Evolutionary conservation across 1,284 basidiomycete species (phyloP).

Genomic region (Ganoderma lucidum): DNA sequence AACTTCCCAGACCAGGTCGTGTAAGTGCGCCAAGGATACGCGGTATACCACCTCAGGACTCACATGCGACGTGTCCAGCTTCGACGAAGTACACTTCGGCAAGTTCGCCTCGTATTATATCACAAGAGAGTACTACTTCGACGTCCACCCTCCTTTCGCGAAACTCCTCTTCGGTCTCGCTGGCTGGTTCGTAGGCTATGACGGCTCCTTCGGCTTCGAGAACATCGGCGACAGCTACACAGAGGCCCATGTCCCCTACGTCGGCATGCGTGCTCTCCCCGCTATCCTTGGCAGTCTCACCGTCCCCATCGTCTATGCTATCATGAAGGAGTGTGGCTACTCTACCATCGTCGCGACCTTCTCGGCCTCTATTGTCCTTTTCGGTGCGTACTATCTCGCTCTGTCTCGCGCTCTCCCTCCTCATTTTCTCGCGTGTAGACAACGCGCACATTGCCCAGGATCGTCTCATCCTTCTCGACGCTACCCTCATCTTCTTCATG

Average conservation of each 20-base stretch:
- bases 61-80: conserved; percentile 55
- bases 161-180: conserved; percentile 93
- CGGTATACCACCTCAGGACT: conserved; percentile 17
- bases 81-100: conserved; percentile 98
- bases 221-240: conserved; percentile 96
- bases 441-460: conserved; percentile 97
- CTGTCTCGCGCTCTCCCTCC: conserved; percentile 3
- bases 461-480: conserved; percentile 95
- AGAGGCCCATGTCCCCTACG: conserved; percentile 88
- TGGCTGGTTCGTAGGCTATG: conserved; percentile 97
- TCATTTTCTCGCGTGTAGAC: conserved; percentile 57
- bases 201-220: conserved; percentile 94
- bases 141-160: conserved; percentile 97
- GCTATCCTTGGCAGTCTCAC: conserved; percentile 93
- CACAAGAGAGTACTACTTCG: conserved; percentile 95
- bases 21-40: conserved; percentile 57
- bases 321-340: conserved; percentile 98
- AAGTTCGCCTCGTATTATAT: conserved; percentile 96
- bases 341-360: conserved; percentile 90
- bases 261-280: conserved; percentile 92
- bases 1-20: conserved; percentile 94
- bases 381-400: conserved; percentile 61
- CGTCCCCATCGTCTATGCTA: conserved; percentile 90
- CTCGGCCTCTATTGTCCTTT: conserved; percentile 85
- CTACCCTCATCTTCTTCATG: conserved; percentile 96